Conservation (phyloP, 371 early-diverging fungal genomes). For the Mortierella sp. region DNA sequence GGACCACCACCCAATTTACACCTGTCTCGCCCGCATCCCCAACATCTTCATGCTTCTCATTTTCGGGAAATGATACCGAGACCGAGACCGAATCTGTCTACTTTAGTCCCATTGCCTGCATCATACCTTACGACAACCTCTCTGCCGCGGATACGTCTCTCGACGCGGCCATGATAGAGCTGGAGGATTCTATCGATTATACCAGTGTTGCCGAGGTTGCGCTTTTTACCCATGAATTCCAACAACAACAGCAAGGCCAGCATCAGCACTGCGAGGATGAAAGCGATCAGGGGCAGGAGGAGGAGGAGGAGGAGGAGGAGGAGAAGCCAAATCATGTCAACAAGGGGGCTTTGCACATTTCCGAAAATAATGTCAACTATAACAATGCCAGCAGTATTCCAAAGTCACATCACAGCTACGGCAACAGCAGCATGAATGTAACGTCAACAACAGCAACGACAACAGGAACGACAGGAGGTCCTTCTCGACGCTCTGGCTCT, state of each 20-base stretch:
- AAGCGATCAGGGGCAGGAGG: neutral
- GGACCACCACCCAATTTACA: slow-evolving; percentile 7
- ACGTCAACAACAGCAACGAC: neutral
- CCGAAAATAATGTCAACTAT: neutral
- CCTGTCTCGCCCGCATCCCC: slow-evolving; percentile 29
- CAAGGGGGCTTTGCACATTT: neutral
- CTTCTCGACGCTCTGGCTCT: neutral
- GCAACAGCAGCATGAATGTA: neutral
- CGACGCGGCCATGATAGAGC: neutral
- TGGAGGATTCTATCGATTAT: neutral
- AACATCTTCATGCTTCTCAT: slow-evolving; percentile 11
- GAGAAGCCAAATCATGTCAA: slow-evolving; percentile 9
- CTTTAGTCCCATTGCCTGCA: slow-evolving; percentile 19
- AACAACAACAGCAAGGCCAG: slow-evolving; percentile 1
- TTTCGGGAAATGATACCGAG: neutral
- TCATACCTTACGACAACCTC: neutral
- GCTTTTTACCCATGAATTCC: slow-evolving; percentile 12
- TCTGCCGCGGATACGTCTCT: neutral
- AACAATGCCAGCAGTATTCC: neutral
- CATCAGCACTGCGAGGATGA: neutral
- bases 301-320: neutral
- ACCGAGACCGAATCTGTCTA: slow-evolving; percentile 7
- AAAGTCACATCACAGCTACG: neutral
- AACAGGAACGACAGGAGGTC: neutral
- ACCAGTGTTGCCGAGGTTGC: neutral